Percentiles rank a stretch among this genome's conserved stretches.
phyloP scores from a whole-genome alignment of 192 early-diverging fungal species.

The Pilaira anomala region DNA sequence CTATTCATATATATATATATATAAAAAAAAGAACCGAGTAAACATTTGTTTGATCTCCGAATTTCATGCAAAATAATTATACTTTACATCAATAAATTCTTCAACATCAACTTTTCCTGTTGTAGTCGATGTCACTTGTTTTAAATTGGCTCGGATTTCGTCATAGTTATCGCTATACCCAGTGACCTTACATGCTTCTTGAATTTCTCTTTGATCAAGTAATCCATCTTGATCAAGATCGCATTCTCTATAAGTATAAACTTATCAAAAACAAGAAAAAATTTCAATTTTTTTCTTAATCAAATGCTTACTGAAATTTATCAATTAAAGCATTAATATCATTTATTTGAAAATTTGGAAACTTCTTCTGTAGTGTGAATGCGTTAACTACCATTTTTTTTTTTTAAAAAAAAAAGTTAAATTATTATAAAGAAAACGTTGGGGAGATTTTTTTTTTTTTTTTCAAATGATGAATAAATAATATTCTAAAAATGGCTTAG shows the following conservation, averaged over 20 bases:
- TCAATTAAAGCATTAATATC: slow-evolving; percentile 51
- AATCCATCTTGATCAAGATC: slow-evolving; percentile 68
- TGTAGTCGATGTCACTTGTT: slow-evolving; percentile 64
- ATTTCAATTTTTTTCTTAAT: slow-evolving; percentile 3
- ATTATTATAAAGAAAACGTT: background rate
- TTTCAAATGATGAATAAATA: background rate
- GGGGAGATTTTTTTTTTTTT: slow-evolving; percentile 3
- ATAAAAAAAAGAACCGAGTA: background rate
- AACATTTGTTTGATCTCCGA: background rate
- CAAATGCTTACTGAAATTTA: slow-evolving; percentile 48
- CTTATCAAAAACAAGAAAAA: background rate
- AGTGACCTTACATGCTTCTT: slow-evolving; percentile 59
- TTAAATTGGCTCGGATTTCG: slow-evolving; percentile 66
- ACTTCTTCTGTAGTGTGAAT: slow-evolving; percentile 50
- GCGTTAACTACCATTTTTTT: slow-evolving; percentile 50
- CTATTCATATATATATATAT: too few species aligned
- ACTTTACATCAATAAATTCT: slow-evolving; percentile 73
- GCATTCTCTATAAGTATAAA: slow-evolving; percentile 39
- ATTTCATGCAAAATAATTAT: background rate
- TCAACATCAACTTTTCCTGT: slow-evolving; percentile 72
- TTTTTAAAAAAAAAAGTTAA: background rate
- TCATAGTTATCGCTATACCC: slow-evolving; percentile 70
- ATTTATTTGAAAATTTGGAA: slow-evolving; percentile 45
- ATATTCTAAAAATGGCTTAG: background rate
- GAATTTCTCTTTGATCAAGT: slow-evolving; percentile 65